Evolutionary conservation across 306 rosid species (phyloP).

Genomic region (Citrullus mucosospermus): DNA sequence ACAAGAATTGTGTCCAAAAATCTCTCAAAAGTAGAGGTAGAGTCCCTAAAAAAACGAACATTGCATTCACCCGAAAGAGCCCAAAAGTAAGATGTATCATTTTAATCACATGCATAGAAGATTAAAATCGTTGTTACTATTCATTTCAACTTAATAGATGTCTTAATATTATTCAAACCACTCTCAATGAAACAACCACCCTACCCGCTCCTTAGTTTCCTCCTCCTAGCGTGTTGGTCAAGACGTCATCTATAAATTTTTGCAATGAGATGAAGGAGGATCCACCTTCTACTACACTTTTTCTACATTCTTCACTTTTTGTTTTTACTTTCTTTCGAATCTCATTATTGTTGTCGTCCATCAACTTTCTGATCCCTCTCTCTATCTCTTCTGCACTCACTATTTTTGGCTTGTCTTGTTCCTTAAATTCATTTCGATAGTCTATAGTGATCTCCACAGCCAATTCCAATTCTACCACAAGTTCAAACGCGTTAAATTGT

Average conservation of each 20-base stretch:
- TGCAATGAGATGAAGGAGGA: conserved; percentile 12
- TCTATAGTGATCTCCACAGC: conserved; percentile 16
- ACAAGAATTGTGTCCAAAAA: no score
- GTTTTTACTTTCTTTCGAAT: conserved; percentile 13
- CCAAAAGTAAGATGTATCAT: no score
- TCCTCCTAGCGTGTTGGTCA: background rate
- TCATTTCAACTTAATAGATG: no score
- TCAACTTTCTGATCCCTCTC: conserved; percentile 10
- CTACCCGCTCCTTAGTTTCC: background rate
- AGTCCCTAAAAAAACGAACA: no score
- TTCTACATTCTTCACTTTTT: conserved; percentile 12
- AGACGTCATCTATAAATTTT: background rate
- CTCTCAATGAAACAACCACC: no score
- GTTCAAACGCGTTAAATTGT: conserved; percentile 17
- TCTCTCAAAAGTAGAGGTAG: no score
- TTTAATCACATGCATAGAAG: no score
- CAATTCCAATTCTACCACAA: conserved; percentile 21
- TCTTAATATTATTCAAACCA: no score
- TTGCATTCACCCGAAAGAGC: no score
- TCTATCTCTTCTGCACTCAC: conserved; percentile 15
- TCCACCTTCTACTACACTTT: conserved; percentile 13
- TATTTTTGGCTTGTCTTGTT: background rate
- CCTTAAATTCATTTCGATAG: background rate
- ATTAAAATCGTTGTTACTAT: no score
- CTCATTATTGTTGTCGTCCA: conserved; percentile 8